These are phyloP conservation scores for Cydonia oblonga DNA, from an alignment of 331 rosid genomes.

Conservation along the genomic window DNA sequence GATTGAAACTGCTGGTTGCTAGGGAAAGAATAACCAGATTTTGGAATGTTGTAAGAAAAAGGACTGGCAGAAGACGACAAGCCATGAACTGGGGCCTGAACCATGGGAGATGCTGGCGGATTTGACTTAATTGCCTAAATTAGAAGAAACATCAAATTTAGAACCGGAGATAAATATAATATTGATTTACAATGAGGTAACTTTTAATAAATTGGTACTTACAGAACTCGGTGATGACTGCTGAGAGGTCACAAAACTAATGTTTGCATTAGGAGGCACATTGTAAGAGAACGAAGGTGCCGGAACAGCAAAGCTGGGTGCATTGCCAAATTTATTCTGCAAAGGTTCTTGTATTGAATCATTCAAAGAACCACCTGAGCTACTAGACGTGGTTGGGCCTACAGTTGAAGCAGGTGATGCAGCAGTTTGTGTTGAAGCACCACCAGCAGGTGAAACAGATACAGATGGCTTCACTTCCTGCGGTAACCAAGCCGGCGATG, in stretches of 20 bases:
- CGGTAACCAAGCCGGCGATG: constrained; percentile 42
- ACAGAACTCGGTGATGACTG: constrained; percentile 27
- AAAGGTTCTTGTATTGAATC: constrained; percentile 5
- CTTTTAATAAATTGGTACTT: constrained; percentile 18
- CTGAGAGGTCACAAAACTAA: constrained; percentile 10
- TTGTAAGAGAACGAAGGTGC: constrained; percentile 4
- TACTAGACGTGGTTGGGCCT: neutral
- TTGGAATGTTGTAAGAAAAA: constrained; percentile 40
- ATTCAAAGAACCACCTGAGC: neutral
- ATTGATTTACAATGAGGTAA: neutral
- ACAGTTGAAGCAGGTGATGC: neutral
- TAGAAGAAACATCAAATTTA: neutral
- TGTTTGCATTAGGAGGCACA: constrained; percentile 4
- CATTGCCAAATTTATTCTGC: constrained; percentile 2
- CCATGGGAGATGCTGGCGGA: constrained; percentile 21
- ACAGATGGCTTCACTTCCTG: constrained; percentile 24
- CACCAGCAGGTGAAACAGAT: constrained; percentile 1
- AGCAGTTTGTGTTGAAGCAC: neutral
- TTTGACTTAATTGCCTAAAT: constrained; percentile 26
- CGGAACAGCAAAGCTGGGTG: constrained; percentile 14
- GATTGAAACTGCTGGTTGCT: constrained; percentile 30
- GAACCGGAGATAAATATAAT: neutral
- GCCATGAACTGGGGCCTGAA: constrained; percentile 40
- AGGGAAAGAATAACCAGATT: constrained; percentile 17
- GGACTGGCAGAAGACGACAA: constrained; percentile 21